These are phyloP conservation scores for Scenedesmus sp. DNA, from an alignment of 163 green algal genomes.

Conservation along the genomic window DNA sequence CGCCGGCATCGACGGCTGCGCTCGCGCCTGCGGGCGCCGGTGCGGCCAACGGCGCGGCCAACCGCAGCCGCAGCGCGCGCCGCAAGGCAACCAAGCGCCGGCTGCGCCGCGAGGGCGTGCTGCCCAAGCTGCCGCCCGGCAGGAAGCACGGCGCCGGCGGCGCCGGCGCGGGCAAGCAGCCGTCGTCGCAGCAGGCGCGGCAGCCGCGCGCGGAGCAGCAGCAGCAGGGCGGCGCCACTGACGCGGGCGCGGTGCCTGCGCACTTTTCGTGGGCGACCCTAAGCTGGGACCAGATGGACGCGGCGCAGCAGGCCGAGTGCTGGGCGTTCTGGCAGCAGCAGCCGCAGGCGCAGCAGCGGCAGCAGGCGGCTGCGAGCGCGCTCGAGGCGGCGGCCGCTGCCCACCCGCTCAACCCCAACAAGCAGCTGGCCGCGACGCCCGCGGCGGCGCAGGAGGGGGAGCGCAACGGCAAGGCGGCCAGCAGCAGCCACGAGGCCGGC, in stretches of 20 bases:
- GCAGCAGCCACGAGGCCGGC: background rate
- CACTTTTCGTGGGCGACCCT: constrained; percentile 14
- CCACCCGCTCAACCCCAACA: constrained; percentile 27
- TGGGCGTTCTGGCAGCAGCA: constrained; percentile 36
- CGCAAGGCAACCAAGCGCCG: constrained; percentile 50
- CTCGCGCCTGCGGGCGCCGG: no score
- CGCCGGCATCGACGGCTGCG: no score
- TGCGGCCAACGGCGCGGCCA: no score
- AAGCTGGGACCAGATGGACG: constrained; percentile 26
- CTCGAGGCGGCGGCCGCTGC: constrained; percentile 26
- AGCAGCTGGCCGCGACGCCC: background rate
- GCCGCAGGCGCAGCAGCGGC: constrained; percentile 18
- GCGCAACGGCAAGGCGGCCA: background rate
- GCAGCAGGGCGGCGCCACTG: background rate
- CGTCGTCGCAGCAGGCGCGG: background rate
- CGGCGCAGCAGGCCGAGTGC: constrained; percentile 24
- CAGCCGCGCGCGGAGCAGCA: constrained; percentile 12
- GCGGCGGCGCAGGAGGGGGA: constrained; percentile 7
- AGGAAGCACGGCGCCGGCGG: background rate
- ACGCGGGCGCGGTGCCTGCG: background rate
- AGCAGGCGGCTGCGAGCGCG: background rate
- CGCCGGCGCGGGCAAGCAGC: constrained; percentile 26
- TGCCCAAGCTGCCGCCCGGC: constrained; percentile 41
- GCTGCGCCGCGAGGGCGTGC: constrained; percentile 42
- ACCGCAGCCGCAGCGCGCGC: constrained; percentile 54